A percentile compares a stretch with the other conserved stretches of the same genome.
These are phyloP conservation scores for Petrea volubilis DNA, from an alignment of 257 asterid species.

Conservation along the genomic window DNA sequence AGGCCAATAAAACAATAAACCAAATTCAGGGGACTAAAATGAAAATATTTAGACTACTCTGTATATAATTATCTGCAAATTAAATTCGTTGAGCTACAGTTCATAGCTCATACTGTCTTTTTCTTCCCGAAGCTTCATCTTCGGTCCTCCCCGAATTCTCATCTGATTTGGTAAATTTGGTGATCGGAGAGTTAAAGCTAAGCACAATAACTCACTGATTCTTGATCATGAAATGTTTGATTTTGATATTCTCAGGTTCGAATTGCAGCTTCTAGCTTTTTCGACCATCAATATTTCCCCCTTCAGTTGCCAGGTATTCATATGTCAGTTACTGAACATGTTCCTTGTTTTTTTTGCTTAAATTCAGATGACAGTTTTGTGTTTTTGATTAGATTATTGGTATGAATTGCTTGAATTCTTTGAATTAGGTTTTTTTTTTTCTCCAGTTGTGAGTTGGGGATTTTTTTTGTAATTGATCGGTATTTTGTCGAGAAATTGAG, in stretches of 20 bases:
- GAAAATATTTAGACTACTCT: background rate
- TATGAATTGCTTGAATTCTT: background rate
- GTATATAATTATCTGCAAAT: background rate
- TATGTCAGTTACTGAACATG: background rate
- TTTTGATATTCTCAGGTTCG: background rate
- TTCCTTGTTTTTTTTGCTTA: background rate
- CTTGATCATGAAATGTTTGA: background rate
- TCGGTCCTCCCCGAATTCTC: slow-evolving; percentile 21
- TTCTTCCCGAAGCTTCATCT: slow-evolving; percentile 35
- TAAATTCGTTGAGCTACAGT: background rate
- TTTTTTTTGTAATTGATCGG: background rate
- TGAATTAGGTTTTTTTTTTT: background rate
- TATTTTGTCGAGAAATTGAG: background rate
- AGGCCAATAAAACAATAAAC: too few species aligned
- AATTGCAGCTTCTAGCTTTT: background rate
- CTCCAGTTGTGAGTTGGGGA: background rate
- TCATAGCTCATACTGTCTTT: background rate
- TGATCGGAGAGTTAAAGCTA: background rate
- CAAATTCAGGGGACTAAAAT: background rate
- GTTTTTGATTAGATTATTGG: background rate
- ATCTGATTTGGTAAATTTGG: slow-evolving; percentile 23
- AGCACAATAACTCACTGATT: background rate
- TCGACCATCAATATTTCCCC: background rate
- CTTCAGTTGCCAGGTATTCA: background rate
- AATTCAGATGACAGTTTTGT: background rate